Evolutionary conservation across 2,329 filamentous ascomycete species (phyloP).

Genomic region (Clonostachys solani): DNA sequence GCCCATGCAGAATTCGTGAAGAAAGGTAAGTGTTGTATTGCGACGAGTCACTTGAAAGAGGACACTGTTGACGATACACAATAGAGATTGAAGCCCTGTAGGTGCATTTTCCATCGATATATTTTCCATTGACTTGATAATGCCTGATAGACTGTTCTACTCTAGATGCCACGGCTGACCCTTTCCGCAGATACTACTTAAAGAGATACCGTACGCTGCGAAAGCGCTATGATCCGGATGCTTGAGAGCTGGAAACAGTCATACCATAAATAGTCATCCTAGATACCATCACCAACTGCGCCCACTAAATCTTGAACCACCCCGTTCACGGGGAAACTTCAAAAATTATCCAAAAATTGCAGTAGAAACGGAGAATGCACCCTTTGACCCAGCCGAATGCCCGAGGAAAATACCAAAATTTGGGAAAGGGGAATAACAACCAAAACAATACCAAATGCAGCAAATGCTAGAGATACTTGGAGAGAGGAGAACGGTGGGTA

Average conservation of each 20-base stretch:
- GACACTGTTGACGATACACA: conserved; percentile 1
- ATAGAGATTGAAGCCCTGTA: conserved; percentile 89
- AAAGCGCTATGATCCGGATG: conserved; percentile 65
- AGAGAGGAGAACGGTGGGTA: too few relatives aligned
- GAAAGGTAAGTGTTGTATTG: conserved; percentile 62
- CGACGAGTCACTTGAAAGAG: neutral
- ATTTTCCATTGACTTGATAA: neutral
- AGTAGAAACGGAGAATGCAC: too few relatives aligned
- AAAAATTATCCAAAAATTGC: too few relatives aligned
- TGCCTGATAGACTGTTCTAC: conserved; percentile 3
- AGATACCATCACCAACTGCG: too few relatives aligned
- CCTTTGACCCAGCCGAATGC: too few relatives aligned
- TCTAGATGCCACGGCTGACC: conserved; percentile 32
- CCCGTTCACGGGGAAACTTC: neutral
- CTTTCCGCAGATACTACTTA: conserved; percentile 61
- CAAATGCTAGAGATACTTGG: neutral
- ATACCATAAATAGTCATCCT: neutral
- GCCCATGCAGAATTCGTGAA: conserved; percentile 81
- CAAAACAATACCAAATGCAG: neutral
- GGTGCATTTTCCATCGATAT: conserved; percentile 31
- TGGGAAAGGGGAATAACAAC: neutral
- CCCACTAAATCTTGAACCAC: neutral
- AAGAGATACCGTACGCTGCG: conserved; percentile 85
- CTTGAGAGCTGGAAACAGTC: conserved; percentile 8
- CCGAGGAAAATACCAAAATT: too few relatives aligned